Conservation (phyloP, 2,329 filamentous ascomycete genomes). For the Nemania diffusa region DNA sequence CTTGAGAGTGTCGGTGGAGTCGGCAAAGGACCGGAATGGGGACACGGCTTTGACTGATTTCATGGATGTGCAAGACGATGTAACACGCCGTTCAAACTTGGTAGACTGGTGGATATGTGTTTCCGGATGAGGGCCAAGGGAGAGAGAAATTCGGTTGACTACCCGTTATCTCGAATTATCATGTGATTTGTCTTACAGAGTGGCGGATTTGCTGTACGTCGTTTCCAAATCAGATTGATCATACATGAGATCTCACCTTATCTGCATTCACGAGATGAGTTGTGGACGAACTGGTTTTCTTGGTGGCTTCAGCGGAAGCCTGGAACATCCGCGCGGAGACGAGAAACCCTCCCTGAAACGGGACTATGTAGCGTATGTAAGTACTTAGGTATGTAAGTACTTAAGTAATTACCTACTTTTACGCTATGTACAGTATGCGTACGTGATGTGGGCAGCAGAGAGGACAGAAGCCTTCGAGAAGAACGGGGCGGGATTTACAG, state of each 20-base stretch:
- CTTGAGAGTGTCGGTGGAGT: constrained; percentile 24
- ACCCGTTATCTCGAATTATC: constrained; percentile 13
- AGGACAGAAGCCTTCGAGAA: constrained; percentile 46
- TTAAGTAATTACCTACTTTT: too few relatives aligned
- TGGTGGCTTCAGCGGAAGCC: constrained; percentile 1
- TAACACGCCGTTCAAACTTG: constrained; percentile 29
- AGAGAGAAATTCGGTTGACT: constrained; percentile 12
- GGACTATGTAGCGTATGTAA: neutral
- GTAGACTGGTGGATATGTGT: constrained; percentile 19
- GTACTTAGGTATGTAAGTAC: neutral
- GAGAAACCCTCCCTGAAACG: constrained; percentile 28
- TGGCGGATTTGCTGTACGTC: neutral
- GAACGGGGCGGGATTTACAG: constrained; percentile 32
- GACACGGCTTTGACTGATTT: constrained; percentile 22
- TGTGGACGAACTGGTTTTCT: constrained; percentile 4
- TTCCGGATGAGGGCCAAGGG: constrained; percentile 19
- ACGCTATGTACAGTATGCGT: too few relatives aligned
- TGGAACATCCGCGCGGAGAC: neutral
- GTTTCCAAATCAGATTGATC: constrained; percentile 19
- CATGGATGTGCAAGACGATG: constrained; percentile 29
- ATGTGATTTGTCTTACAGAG: constrained; percentile 11
- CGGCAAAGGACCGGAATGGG: constrained; percentile 22
- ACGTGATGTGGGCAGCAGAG: constrained; percentile 19
- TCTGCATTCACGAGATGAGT: neutral
- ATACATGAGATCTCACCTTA: neutral